These are phyloP conservation scores for Clavulina sp. DNA, from an alignment of 768 basidiomycete genomes.

Conservation along the genomic window DNA sequence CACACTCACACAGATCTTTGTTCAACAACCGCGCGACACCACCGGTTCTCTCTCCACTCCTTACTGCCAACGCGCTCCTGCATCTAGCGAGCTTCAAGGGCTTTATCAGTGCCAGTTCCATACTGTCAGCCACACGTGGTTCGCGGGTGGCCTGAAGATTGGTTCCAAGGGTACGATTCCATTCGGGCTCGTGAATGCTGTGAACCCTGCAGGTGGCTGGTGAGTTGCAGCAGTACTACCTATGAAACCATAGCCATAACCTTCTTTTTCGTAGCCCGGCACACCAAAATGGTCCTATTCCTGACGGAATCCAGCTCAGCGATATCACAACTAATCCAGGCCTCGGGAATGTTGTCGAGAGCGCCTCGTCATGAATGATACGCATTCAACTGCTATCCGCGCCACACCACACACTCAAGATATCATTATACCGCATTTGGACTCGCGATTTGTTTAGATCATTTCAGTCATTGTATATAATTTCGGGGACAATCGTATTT, in stretches of 20 bases:
- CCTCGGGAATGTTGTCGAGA: background rate
- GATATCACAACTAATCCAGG: slow-evolving; percentile 2
- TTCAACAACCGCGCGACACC: slow-evolving; percentile 41
- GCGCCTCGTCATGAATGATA: no score
- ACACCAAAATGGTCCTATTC: background rate
- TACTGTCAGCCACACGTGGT: slow-evolving; percentile 27
- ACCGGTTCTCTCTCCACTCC: slow-evolving; percentile 28
- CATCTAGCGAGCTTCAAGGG: slow-evolving; percentile 34
- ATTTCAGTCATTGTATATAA: no score
- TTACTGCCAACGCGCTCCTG: slow-evolving; percentile 38
- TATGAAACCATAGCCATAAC: background rate
- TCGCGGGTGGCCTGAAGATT: slow-evolving; percentile 25
- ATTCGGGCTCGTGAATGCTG: slow-evolving; percentile 23
- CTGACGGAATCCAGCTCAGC: background rate
- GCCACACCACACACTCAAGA: no score
- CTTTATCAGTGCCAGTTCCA: slow-evolving; percentile 36
- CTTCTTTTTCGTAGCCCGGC: background rate
- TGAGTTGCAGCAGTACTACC: background rate
- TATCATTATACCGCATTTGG: no score
- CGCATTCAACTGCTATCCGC: no score
- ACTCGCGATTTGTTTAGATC: no score
- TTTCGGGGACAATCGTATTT: no score
- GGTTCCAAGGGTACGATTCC: slow-evolving; percentile 36
- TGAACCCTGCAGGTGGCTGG: background rate
- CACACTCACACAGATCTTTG: slow-evolving; percentile 33